Conservation (phyloP, 495 filamentous ascomycete genomes). For the Wilcoxina mikolae region DNA sequence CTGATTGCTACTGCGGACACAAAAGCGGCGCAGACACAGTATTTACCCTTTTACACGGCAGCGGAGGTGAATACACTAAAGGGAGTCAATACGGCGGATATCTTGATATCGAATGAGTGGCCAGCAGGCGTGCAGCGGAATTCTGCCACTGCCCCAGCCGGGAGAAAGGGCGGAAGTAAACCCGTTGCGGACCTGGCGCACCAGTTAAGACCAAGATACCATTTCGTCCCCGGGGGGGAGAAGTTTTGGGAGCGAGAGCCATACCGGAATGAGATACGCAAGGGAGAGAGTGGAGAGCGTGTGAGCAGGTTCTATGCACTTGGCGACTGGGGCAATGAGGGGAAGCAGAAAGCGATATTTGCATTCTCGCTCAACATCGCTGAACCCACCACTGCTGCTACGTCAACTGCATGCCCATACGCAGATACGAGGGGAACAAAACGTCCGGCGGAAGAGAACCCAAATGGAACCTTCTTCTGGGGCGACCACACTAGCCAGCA, state of each 20-base stretch:
- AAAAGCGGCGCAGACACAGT: conserved; percentile 36
- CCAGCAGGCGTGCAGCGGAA: conserved; percentile 49
- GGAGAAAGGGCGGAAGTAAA: conserved; percentile 30
- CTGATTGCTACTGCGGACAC: conserved; percentile 40
- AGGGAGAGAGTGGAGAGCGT: conserved; percentile 11
- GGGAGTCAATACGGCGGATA: conserved; percentile 62
- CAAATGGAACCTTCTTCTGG: conserved; percentile 22
- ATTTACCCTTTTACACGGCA: conserved; percentile 52
- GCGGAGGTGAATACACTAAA: conserved; percentile 60
- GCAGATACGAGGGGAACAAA: background rate
- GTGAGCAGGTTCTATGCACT: conserved; percentile 82
- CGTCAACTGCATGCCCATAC: conserved; percentile 19
- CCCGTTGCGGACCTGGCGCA: conserved; percentile 59
- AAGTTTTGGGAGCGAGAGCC: conserved; percentile 84
- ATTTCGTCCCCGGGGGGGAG: conserved; percentile 54
- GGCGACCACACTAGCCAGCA: conserved; percentile 15
- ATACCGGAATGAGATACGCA: conserved; percentile 36
- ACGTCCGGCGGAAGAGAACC: conserved; percentile 23
- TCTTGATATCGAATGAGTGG: conserved; percentile 77
- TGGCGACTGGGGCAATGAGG: conserved; percentile 54
- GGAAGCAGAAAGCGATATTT: conserved; percentile 74
- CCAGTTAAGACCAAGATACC: conserved; percentile 70
- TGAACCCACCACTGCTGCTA: conserved; percentile 43
- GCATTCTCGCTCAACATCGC: conserved; percentile 67
- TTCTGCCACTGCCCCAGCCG: conserved; percentile 22